These are phyloP conservation scores for Jimgerdemannia flammicorona DNA, from an alignment of 192 early-diverging fungal species.

Conservation along the genomic window DNA sequence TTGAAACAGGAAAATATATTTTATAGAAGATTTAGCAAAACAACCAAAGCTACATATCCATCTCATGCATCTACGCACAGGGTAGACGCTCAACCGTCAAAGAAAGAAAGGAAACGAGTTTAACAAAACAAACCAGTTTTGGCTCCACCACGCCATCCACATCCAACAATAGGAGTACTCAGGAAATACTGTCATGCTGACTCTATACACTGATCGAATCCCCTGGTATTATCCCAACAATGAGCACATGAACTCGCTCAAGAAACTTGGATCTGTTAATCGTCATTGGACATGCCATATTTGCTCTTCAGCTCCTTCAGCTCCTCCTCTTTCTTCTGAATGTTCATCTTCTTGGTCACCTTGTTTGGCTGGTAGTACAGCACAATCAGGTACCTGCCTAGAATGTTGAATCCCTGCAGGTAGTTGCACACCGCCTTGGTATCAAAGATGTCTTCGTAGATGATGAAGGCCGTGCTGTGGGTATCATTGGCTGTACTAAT, in stretches of 20 bases:
- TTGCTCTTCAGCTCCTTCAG: constrained; percentile 57
- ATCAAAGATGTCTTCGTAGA: constrained; percentile 98
- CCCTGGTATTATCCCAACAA: not conserved
- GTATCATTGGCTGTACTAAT: constrained; percentile 84
- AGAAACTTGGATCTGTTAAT: not conserved
- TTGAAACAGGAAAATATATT: not conserved
- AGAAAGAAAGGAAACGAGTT: too few relatives aligned
- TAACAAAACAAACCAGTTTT: too few relatives aligned
- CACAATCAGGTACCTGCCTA: constrained; percentile 93
- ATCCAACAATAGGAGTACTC: too few relatives aligned
- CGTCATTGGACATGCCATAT: not conserved
- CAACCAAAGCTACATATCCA: not conserved
- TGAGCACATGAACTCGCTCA: not conserved
- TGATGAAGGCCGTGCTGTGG: constrained; percentile 91
- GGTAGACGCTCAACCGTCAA: not conserved
- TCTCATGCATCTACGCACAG: not conserved
- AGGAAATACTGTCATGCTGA: not conserved
- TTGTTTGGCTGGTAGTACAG: constrained; percentile 87
- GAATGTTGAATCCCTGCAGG: constrained; percentile 93
- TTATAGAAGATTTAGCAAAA: not conserved
- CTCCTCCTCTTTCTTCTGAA: constrained; percentile 74
- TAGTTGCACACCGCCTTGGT: constrained; percentile 96
- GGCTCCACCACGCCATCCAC: too few relatives aligned
- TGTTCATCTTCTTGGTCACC: constrained; percentile 73
- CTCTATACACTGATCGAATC: not conserved